Evolutionary conservation across 2,329 filamentous ascomycete species (phyloP), one percentile per base, ranked within the genome.

Genomic region (Xylaria sp.): DNA sequence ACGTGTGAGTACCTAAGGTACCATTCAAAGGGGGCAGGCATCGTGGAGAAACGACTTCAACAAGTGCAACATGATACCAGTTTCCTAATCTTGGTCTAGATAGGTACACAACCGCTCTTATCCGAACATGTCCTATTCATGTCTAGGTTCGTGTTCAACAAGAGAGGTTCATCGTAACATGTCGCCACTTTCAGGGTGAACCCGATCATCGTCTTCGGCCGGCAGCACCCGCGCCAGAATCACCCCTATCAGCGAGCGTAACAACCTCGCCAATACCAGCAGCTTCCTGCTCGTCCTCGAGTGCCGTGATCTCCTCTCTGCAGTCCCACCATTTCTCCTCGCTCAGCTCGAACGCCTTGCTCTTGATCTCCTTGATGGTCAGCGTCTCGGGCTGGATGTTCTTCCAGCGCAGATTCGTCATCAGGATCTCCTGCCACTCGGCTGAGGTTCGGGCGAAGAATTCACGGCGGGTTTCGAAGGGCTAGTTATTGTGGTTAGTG

Each of bases 311-410:
- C 76, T 97, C 93, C 77, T 99, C 94, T 68, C 94, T 84, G 72
- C 89, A 92, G 79, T 97, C 94, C 94, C 94, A 99, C 94, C 94
- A 99, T 74, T 96, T 96, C 76, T 92, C 90, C 75, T 99, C 94
- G 47, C 92, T 92, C 65, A 91, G 82, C 71, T 91, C 88, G 73
- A 97, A 99, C 1, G 92, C 94, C 72, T 86, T 87, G 69, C 92
- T 89, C 74, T 96, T 92, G 69, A 97, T 86, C 78, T 97, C 94
- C 79, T 99, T 99, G 70, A 95, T 79, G 0, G 85, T 80, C 65
- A 91, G 81, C 47, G 85, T 81, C 73, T 90, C 88, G 2, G 83
- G 82, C 65, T 86, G 83, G 50, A 85, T 78, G 39, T 83, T 83
- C 73, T 86, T 87, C 77, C 84, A 86, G 62, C 86, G 83, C 60